Conservation (phyloP, 2,329 filamentous ascomycete species). For the Epichloe aotearoae region DNA sequence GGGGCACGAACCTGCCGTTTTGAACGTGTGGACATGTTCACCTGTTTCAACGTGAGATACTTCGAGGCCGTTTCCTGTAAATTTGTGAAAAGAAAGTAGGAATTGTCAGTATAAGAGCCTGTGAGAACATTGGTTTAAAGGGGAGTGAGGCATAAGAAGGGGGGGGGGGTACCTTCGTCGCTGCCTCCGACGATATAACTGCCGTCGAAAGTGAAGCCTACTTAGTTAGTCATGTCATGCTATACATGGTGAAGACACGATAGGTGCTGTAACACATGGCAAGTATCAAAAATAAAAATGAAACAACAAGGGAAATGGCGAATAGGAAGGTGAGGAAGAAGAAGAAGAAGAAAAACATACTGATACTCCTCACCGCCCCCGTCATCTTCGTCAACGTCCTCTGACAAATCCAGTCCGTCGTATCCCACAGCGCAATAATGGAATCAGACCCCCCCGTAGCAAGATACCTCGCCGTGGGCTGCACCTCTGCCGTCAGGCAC, state of each 20-base stretch:
- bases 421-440: slow-evolving; percentile 66
- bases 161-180: slow-evolving; percentile 44
- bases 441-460: slow-evolving; percentile 66
- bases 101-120: too few relatives aligned
- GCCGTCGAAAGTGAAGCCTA: slow-evolving; percentile 67
- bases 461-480: slow-evolving; percentile 57
- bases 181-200: slow-evolving; percentile 62
- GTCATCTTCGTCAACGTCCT: slow-evolving; percentile 56
- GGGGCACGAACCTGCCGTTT: slow-evolving; percentile 49
- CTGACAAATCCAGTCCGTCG: slow-evolving; percentile 62
- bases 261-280: background rate
- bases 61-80: slow-evolving; percentile 45
- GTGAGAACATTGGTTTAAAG: background rate
- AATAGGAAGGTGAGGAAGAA: background rate
- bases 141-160: background rate
- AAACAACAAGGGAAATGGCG: background rate
- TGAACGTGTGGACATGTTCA: slow-evolving; percentile 58
- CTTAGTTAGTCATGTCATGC: background rate
- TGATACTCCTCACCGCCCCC: slow-evolving; percentile 56
- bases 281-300: background rate
- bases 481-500: slow-evolving; percentile 54
- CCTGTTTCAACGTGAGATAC: slow-evolving; percentile 63
- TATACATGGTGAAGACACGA: too few relatives aligned
- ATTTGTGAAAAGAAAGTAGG: background rate
- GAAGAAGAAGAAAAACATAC: slow-evolving; percentile 23